Evolutionary conservation across 2,329 filamentous ascomycete genomes (phyloP).

Genomic region (Dendryphion nanum): DNA sequence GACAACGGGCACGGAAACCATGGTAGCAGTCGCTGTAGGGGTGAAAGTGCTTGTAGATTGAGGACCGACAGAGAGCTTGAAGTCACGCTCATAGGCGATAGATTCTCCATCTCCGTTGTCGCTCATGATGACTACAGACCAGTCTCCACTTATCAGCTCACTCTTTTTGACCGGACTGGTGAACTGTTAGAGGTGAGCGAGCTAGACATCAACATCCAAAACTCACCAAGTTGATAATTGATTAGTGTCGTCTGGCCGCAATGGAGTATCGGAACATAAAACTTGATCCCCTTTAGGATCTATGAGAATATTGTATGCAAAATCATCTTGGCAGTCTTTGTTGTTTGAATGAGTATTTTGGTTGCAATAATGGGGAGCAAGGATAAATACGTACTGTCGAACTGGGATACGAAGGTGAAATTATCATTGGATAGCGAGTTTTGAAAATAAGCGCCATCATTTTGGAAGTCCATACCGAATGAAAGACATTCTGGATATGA

Average conservation of each 20-base stretch:
- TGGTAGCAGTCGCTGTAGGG: slow-evolving; percentile 14
- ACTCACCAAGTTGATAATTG: slow-evolving; percentile 36
- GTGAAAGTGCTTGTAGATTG: slow-evolving; percentile 31
- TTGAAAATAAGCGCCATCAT: slow-evolving; percentile 42
- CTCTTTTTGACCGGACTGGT: slow-evolving; percentile 34
- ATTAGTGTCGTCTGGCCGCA: slow-evolving; percentile 35
- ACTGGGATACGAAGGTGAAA: slow-evolving; percentile 43
- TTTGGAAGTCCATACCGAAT: slow-evolving; percentile 39
- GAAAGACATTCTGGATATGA: slow-evolving; percentile 13
- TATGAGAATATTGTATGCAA: slow-evolving; percentile 39
- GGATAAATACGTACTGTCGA: slow-evolving; percentile 23
- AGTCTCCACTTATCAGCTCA: slow-evolving; percentile 35
- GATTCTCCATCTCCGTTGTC: slow-evolving; percentile 41
- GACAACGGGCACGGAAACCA: slow-evolving; percentile 13
- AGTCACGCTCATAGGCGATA: slow-evolving; percentile 43
- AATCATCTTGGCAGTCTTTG: slow-evolving; percentile 35
- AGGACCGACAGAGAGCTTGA: slow-evolving; percentile 37
- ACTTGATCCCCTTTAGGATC: slow-evolving; percentile 39
- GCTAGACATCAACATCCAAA: neutral
- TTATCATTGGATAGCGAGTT: slow-evolving; percentile 38
- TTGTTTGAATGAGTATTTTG: slow-evolving; percentile 4
- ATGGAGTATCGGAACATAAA: slow-evolving; percentile 36
- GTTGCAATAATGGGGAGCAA: neutral
- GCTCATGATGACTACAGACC: slow-evolving; percentile 42
- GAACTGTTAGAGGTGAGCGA: neutral